Percentiles rank a stretch among this genome's conserved stretches.
phyloP scores from a whole-genome alignment of 2,329 filamentous ascomycete genomes.

The Dactylonectria macrodidyma region DNA sequence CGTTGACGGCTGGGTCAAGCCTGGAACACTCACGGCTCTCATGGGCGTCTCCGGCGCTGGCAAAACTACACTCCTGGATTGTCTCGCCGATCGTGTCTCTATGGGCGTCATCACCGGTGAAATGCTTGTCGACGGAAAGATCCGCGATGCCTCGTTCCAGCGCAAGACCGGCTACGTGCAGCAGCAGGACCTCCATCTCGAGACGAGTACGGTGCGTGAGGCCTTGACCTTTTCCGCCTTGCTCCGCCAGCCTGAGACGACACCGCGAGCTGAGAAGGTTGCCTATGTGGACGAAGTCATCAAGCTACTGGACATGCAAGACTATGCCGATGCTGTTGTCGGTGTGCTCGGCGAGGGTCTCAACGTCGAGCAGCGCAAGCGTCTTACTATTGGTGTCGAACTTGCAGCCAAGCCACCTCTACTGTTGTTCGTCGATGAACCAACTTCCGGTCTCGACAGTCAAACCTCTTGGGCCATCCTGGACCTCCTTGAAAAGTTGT shows the following conservation, averaged over 20 bases:
- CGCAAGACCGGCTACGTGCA: conserved; percentile 81
- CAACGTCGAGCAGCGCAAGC: conserved; percentile 66
- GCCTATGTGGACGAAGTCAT: conserved; percentile 69
- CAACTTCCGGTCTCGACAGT: conserved; percentile 69
- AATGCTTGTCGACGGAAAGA: conserved; percentile 79
- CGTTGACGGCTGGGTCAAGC: conserved; percentile 83
- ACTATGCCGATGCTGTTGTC: conserved; percentile 70
- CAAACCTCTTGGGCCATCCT: conserved; percentile 81
- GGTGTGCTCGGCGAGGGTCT: conserved; percentile 60
- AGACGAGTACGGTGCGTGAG: conserved; percentile 63
- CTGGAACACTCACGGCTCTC: conserved; percentile 79
- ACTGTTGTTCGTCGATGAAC: conserved; percentile 69
- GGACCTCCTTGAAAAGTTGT: conserved; percentile 77
- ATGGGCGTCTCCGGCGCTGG: conserved; percentile 69
- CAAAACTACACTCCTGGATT: conserved; percentile 77
- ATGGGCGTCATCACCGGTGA: conserved; percentile 80
- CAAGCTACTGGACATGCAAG: conserved; percentile 68
- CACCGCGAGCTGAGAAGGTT: conserved; percentile 63
- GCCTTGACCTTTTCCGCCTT: conserved; percentile 59
- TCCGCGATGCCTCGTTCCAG: conserved; percentile 77
- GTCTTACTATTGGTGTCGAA: conserved; percentile 66
- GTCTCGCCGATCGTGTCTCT: conserved; percentile 78
- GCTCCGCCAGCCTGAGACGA: conserved; percentile 60
- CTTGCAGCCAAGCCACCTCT: conserved; percentile 61
- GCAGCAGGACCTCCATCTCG: conserved; percentile 70